Evolutionary conservation across 495 filamentous ascomycete genomes (phyloP).

Genomic region (Cairneyella variabilis): DNA sequence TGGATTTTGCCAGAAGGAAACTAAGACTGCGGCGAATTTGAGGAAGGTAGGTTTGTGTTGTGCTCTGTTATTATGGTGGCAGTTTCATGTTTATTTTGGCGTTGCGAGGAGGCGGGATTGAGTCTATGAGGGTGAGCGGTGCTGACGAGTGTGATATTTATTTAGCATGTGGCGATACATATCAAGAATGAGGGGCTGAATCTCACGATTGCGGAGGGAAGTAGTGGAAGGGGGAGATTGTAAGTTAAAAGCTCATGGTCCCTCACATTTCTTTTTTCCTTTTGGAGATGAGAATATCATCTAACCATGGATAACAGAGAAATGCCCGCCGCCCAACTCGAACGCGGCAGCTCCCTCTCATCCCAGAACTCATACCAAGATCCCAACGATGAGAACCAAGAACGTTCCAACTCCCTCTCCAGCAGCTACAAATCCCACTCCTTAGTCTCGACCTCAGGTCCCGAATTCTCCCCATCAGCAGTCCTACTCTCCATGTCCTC

Average conservation of each 20-base stretch:
- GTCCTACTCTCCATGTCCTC: slow-evolving; percentile 12
- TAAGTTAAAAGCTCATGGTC: neutral
- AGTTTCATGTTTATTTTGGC: neutral
- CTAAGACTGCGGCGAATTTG: slow-evolving; percentile 25
- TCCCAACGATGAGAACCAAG: neutral
- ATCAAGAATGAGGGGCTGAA: slow-evolving; percentile 25
- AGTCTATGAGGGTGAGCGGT: no score
- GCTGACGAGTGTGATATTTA: neutral
- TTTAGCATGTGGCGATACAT: slow-evolving; percentile 25
- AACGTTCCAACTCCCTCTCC: neutral
- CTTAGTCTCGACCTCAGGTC: neutral
- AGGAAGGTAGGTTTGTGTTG: slow-evolving; percentile 19
- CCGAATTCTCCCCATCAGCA: slow-evolving; percentile 8
- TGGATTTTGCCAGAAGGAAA: slow-evolving; percentile 27
- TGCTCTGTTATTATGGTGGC: no score
- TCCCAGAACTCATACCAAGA: slow-evolving; percentile 9
- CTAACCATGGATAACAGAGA: slow-evolving; percentile 8
- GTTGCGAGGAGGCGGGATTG: no score
- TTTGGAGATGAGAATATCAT: neutral
- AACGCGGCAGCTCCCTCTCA: slow-evolving; percentile 5
- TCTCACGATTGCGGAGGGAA: slow-evolving; percentile 23
- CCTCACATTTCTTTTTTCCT: neutral
- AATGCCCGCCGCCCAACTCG: slow-evolving; percentile 14
- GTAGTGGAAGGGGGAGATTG: slow-evolving; percentile 20
- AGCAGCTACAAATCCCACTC: neutral